Conservation (phyloP, 2,329 filamentous ascomycete genomes). For the Aspergillus tubingensis region DNA sequence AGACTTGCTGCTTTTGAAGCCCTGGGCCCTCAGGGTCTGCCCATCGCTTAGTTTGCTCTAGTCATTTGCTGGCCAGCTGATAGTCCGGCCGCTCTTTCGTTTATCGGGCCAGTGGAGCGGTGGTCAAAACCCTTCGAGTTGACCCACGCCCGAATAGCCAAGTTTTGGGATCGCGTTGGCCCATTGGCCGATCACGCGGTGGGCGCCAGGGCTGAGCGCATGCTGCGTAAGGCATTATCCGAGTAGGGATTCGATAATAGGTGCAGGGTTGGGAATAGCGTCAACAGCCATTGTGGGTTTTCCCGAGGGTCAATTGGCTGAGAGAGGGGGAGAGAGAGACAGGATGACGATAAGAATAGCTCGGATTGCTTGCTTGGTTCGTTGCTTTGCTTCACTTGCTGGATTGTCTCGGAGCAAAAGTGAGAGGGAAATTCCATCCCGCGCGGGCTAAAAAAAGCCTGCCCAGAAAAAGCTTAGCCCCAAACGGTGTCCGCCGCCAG, state of each 20-base stretch:
- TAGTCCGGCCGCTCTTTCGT: not conserved
- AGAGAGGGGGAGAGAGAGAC: not conserved
- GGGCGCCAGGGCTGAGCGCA: not conserved
- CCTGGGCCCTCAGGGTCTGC: constrained; percentile 5
- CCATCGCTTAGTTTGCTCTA: constrained; percentile 1
- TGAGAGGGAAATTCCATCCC: not conserved
- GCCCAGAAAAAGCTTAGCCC: constrained; percentile 5
- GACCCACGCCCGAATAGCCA: not conserved
- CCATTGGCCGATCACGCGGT: not conserved
- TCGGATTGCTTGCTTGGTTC: not conserved
- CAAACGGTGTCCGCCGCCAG: not conserved
- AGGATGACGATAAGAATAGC: not conserved
- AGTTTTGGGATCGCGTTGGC: not conserved
- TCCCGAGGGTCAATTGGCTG: not conserved
- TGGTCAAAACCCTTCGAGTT: not conserved
- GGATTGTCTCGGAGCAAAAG: too few species aligned
- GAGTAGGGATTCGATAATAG: too few species aligned
- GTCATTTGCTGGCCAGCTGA: not conserved
- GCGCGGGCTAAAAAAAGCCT: constrained; percentile 1
- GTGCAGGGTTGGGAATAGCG: too few species aligned
- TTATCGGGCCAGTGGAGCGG: not conserved
- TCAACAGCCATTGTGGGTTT: too few species aligned
- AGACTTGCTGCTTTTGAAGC: not conserved
- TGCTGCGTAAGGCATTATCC: too few species aligned
- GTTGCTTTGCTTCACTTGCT: not conserved